These are phyloP conservation scores for Avena atlantica DNA, from an alignment of 176 grass and related monocot genomes.

Conservation along the genomic window DNA sequence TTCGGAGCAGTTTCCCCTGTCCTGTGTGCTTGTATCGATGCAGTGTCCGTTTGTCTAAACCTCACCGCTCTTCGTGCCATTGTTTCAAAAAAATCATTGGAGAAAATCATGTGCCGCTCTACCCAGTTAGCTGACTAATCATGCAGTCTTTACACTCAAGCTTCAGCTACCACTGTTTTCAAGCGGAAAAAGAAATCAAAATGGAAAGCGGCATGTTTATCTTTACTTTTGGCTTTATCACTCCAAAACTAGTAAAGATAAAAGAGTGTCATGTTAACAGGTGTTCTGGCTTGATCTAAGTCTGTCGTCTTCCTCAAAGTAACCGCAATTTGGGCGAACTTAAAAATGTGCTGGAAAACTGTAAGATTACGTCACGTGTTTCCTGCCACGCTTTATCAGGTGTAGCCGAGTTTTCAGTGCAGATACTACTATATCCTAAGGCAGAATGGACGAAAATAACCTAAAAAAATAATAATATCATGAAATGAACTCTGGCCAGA, in stretches of 20 bases:
- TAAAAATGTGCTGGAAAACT: background rate
- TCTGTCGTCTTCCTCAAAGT: too few relatives aligned
- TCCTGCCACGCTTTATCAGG: background rate
- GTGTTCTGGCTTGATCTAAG: background rate
- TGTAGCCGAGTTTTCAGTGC: background rate
- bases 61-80: background rate
- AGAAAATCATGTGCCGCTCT: background rate
- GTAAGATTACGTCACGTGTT: background rate
- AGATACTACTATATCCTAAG: background rate
- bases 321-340: too few relatives aligned
- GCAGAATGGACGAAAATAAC: too few relatives aligned
- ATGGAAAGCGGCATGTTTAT: background rate
- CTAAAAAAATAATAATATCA: too few relatives aligned
- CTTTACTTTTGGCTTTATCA: background rate
- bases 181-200: background rate
- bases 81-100: background rate
- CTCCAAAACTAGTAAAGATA: background rate
- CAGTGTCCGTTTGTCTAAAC: background rate
- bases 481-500: too few relatives aligned
- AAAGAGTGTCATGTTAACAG: background rate
- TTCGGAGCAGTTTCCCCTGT: background rate
- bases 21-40: background rate
- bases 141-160: background rate
- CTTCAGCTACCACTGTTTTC: slow-evolving; percentile 17
- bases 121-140: slow-evolving; percentile 13